Percentiles rank a stretch among this genome's conserved stretches.
Evolutionary conservation across 495 filamentous ascomycete genomes (phyloP).

Genomic region (Neurospora sp.): DNA sequence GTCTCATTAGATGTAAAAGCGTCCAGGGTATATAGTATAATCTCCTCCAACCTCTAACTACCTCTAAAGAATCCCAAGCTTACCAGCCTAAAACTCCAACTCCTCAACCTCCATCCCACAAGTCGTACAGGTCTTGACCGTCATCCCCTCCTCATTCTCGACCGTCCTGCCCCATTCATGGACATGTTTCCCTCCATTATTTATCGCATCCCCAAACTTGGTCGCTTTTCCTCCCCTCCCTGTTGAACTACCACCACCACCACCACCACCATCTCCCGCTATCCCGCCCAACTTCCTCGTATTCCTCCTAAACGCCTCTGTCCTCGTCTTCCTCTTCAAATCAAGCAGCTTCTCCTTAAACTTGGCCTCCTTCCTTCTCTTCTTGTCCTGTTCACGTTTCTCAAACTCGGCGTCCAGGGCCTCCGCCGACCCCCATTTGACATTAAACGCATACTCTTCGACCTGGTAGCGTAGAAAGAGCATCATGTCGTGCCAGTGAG

Average conservation of each 20-base stretch:
- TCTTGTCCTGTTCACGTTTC: conserved; percentile 68
- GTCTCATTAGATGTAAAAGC: neutral
- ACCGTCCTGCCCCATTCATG: conserved; percentile 86
- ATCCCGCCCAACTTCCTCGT: conserved; percentile 30
- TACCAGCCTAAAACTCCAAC: conserved; percentile 59
- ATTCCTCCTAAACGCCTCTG: conserved; percentile 71
- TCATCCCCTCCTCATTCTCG: conserved; percentile 70
- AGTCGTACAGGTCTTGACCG: conserved; percentile 71
- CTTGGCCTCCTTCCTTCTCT: conserved; percentile 79
- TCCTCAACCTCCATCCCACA: conserved; percentile 98
- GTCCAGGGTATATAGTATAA: neutral
- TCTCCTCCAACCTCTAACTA: neutral
- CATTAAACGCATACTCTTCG: conserved; percentile 76
- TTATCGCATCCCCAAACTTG: conserved; percentile 69
- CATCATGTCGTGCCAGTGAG: conserved; percentile 98
- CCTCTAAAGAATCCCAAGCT: neutral
- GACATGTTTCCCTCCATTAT: conserved; percentile 59
- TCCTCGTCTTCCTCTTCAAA: conserved; percentile 84
- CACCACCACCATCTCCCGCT: neutral
- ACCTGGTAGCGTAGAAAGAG: conserved; percentile 89
- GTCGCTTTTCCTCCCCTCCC: conserved; percentile 36
- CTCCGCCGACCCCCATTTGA: conserved; percentile 78
- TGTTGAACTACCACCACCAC: neutral
- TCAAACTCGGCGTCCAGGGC: conserved; percentile 85
- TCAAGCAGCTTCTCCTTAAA: conserved; percentile 82